Percentiles rank a stretch among this genome's conserved stretches.
Evolutionary conservation across 148 eudicot species (phyloP).

Genomic region (Chenopodium formosanum): DNA sequence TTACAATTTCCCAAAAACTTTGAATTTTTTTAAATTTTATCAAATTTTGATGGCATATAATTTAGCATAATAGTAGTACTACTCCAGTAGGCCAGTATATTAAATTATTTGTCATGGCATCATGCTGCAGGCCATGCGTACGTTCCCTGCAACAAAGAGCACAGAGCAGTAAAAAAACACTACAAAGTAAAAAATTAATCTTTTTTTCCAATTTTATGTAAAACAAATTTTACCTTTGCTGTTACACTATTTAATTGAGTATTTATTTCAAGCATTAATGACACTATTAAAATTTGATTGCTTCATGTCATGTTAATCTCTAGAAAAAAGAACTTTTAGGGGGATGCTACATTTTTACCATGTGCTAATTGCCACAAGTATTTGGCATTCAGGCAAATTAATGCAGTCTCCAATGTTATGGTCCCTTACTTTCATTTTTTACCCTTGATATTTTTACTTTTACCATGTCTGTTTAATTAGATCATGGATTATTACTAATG

Average conservation of each 20-base stretch:
- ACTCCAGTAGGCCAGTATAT: background rate
- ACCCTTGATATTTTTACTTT: background rate
- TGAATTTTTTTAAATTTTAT: background rate
- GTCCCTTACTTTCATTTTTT: slow-evolving; percentile 6
- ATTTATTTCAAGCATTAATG: background rate
- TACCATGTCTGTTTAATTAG: no score
- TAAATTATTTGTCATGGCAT: slow-evolving; percentile 14
- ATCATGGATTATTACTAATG: no score
- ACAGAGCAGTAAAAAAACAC: background rate
- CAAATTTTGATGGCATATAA: slow-evolving; percentile 8
- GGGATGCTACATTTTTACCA: background rate
- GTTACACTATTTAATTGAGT: background rate
- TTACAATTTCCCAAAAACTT: slow-evolving; percentile 18
- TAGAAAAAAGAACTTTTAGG: slow-evolving; percentile 19
- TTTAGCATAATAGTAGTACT: background rate
- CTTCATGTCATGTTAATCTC: background rate
- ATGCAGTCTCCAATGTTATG: slow-evolving; percentile 5
- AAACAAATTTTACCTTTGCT: slow-evolving; percentile 28
- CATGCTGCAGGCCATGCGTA: slow-evolving; percentile 34
- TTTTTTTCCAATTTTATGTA: background rate
- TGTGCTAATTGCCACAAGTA: background rate
- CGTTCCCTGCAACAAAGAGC: slow-evolving; percentile 3
- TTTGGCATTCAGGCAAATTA: background rate
- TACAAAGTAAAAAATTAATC: background rate
- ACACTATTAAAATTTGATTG: background rate